These are phyloP conservation scores for Scytalidium sp. DNA, from an alignment of 2,329 filamentous ascomycete species.

Conservation along the genomic window DNA sequence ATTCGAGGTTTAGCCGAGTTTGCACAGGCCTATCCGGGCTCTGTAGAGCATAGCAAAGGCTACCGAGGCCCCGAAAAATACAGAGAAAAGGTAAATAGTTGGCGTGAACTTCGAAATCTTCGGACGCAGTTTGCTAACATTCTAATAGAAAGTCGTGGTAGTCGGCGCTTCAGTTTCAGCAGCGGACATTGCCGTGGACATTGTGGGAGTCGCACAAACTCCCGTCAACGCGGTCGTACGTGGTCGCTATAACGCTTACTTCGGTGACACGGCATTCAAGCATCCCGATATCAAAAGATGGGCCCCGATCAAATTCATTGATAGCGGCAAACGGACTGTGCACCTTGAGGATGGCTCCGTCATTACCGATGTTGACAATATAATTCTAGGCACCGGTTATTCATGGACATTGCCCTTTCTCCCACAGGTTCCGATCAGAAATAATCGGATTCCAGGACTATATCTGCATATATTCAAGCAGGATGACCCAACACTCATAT, in stretches of 20 bases:
- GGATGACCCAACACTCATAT: constrained; percentile 49
- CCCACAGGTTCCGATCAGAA: constrained; percentile 40
- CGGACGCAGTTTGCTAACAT: not conserved
- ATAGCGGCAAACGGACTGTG: constrained; percentile 36
- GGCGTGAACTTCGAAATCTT: too few relatives aligned
- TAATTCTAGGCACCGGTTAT: constrained; percentile 65
- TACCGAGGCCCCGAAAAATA: constrained; percentile 63
- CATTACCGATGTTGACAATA: constrained; percentile 50
- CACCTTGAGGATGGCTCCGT: constrained; percentile 52
- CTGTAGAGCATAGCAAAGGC: constrained; percentile 66
- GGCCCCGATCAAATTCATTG: constrained; percentile 41
- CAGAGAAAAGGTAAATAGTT: constrained; percentile 41
- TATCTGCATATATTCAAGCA: constrained; percentile 55
- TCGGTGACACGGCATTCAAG: constrained; percentile 53
- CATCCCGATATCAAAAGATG: constrained; percentile 45
- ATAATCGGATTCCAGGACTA: constrained; percentile 44
- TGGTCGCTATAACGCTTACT: constrained; percentile 46
- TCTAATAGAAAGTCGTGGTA: constrained; percentile 41
- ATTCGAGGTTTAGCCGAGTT: constrained; percentile 54
- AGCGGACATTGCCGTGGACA: constrained; percentile 55
- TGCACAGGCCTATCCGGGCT: constrained; percentile 47
- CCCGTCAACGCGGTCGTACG: constrained; percentile 52
- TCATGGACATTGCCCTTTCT: constrained; percentile 59
- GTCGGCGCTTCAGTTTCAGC: constrained; percentile 63
- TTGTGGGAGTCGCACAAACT: constrained; percentile 38